Base-by-base conservation (phyloP, 768 basidiomycete genomes). In the Chalciporus piperatus region DNA sequence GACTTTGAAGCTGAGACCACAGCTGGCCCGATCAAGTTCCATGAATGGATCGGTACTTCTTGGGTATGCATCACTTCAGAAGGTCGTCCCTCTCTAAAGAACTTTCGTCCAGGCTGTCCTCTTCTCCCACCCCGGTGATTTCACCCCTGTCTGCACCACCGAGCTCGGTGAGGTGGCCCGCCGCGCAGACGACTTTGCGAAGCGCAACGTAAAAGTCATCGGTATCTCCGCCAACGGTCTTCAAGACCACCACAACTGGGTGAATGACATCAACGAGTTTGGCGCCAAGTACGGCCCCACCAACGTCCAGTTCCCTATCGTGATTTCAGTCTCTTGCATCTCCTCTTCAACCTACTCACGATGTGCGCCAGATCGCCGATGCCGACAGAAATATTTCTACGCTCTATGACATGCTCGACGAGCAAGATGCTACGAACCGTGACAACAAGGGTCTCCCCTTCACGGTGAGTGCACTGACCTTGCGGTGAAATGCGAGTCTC, bases 151-250 rank as follows among this genome's bases (percentile, higher is more conserved):
- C 47, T 94, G 91, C 80, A 95, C 97, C 43, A 99, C 97, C 48
- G 97, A 98, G 75, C 87, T 98, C 33, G 94, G 92, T 45, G 96
- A 97, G 69, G 94, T 97, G 40, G 88, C 97, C 45, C 86, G 92
- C 57, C 89, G 91, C 53, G 79, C 83, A 12, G 75, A 76, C 14
- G 95, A 98, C 70, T 99, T 98, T 68, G 77, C 74, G 45, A 83
- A 85, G 65, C 87, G 97, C 55, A 82, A 84, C 59, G 93, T 98
- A 64, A 98, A 98, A 74, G 79, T 96, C 55, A 92, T 95, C 56
- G 93, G 93, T 37, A 83, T 98, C 53, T 92, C 90, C 39, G 94
- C 95, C 66, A 98, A 98, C 71, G 81, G 78, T 63, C 82, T 98
- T 57, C 72, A 84, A 9, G 85, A 87, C 37, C 97, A 99, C 75